Percentiles rank a stretch among this genome's conserved stretches.
Conservation (phyloP, 2,329 filamentous ascomycete genomes). For the Microsporum canis region DNA sequence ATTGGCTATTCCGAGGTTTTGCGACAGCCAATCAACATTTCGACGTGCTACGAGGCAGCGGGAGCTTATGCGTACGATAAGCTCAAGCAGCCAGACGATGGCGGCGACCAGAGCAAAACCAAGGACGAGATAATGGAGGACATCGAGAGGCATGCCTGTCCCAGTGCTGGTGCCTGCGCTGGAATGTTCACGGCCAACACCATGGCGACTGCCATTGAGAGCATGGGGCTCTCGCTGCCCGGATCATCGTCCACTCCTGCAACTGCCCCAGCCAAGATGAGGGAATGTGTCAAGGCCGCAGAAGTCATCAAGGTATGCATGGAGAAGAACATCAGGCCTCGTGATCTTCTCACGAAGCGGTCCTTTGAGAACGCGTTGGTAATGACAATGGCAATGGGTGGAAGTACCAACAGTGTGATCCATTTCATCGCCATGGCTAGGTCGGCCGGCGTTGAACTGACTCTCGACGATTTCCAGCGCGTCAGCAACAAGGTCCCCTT, state of each 20-base stretch:
- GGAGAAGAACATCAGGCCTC: constrained; percentile 69
- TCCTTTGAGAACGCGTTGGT: constrained; percentile 83
- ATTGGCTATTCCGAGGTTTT: constrained; percentile 72
- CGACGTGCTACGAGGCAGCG: constrained; percentile 75
- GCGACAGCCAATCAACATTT: constrained; percentile 72
- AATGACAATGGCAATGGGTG: constrained; percentile 84
- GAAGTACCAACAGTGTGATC: constrained; percentile 77
- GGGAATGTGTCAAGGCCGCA: constrained; percentile 73
- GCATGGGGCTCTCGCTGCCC: constrained; percentile 71
- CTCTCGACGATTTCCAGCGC: constrained; percentile 70
- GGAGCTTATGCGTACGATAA: constrained; percentile 71
- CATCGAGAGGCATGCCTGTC: constrained; percentile 67
- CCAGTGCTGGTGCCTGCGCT: constrained; percentile 67
- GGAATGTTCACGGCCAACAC: constrained; percentile 95
- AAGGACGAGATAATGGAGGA: constrained; percentile 74
- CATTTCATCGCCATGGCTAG: constrained; percentile 87
- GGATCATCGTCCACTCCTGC: constrained; percentile 78
- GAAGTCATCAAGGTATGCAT: constrained; percentile 68
- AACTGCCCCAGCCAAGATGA: constrained; percentile 67
- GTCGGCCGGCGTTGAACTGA: constrained; percentile 65
- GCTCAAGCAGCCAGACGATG: constrained; percentile 56
- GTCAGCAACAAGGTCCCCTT: constrained; percentile 75
- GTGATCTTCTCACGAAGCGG: constrained; percentile 65
- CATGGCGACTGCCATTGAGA: constrained; percentile 83
- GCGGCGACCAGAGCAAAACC: constrained; percentile 52